Percentiles rank a stretch among this genome's conserved stretches.
Conservation (phyloP, 176 grass and related monocot genomes). For the Chrysopogon serrulatus region DNA sequence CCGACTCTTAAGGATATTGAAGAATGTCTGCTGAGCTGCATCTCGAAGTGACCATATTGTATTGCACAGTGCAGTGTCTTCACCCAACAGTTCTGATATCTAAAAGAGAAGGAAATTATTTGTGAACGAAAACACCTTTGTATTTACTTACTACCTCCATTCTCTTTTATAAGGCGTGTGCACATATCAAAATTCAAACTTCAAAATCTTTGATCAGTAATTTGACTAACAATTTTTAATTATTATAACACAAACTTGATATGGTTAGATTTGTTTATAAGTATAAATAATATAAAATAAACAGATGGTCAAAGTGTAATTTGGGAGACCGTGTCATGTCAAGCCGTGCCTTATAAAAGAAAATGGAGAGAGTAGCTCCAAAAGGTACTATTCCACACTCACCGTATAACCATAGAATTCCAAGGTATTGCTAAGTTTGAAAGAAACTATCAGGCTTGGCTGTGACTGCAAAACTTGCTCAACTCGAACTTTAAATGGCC, state of each 20-base stretch:
- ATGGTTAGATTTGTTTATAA: too few species aligned
- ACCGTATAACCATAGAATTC: slow-evolving; percentile 94
- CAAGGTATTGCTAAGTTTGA: slow-evolving; percentile 90
- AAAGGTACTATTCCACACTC: slow-evolving; percentile 36
- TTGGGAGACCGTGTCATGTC: too few species aligned
- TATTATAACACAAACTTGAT: too few species aligned
- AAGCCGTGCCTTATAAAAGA: too few species aligned
- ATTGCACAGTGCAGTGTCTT: slow-evolving; percentile 75
- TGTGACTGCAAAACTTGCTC: slow-evolving; percentile 99
- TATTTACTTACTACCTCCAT: too few species aligned
- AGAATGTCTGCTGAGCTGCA: slow-evolving; percentile 81
- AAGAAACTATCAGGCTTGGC: slow-evolving; percentile 80
- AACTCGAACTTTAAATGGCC: slow-evolving; percentile 97
- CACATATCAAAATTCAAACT: too few species aligned
- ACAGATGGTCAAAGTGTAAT: too few species aligned
- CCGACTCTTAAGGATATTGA: slow-evolving; percentile 79
- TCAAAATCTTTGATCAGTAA: too few species aligned
- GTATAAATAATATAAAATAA: too few species aligned
- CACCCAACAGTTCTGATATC: slow-evolving; percentile 93
- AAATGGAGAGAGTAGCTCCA: too few species aligned
- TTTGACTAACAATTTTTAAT: too few species aligned
- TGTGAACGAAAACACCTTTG: background rate
- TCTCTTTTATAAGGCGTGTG: too few species aligned
- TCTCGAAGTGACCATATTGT: slow-evolving; percentile 83
- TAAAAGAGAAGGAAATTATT: slow-evolving; percentile 32